Percentiles rank a stretch among this genome's conserved stretches.
Evolutionary conservation across 345 rosid species (phyloP).

Genomic region (Sisymbrium irio): DNA sequence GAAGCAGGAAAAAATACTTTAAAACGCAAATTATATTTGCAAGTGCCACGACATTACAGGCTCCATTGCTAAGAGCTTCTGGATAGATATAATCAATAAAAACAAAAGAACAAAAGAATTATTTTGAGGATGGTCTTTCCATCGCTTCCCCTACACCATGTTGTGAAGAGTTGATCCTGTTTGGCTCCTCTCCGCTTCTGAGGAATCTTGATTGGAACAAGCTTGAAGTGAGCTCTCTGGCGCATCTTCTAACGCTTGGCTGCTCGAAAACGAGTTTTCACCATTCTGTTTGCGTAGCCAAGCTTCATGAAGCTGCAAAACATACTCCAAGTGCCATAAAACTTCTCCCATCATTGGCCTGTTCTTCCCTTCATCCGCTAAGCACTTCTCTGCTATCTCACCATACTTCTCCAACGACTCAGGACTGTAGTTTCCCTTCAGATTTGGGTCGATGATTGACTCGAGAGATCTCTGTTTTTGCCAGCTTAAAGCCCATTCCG

Average conservation of each 20-base stretch:
- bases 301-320: constrained; percentile 78
- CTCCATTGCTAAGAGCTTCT: constrained; percentile 18
- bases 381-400: constrained; percentile 90
- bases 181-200: constrained; percentile 21
- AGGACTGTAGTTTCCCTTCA: constrained; percentile 48
- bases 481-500: constrained; percentile 91
- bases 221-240: constrained; percentile 25
- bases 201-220: constrained; percentile 23
- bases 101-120: constrained; percentile 38
- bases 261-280: constrained; percentile 43
- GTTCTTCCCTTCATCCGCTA: constrained; percentile 75
- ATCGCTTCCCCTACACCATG: constrained; percentile 7
- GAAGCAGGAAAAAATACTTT: neutral
- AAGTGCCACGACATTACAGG: neutral
- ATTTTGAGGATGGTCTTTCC: constrained; percentile 8
- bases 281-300: constrained; percentile 48
- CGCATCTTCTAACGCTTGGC: constrained; percentile 38
- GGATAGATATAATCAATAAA: constrained; percentile 16
- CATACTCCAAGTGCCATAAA: constrained; percentile 84
- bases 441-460: constrained; percentile 59
- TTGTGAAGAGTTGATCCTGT: constrained; percentile 25
- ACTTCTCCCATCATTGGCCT: constrained; percentile 94
- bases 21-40: constrained; percentile 15
- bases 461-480: constrained; percentile 65
- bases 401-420: constrained; percentile 79